These are phyloP conservation scores for Phytophthora syringae DNA, from an alignment of 352 stramenopile genomes.

Conservation along the genomic window DNA sequence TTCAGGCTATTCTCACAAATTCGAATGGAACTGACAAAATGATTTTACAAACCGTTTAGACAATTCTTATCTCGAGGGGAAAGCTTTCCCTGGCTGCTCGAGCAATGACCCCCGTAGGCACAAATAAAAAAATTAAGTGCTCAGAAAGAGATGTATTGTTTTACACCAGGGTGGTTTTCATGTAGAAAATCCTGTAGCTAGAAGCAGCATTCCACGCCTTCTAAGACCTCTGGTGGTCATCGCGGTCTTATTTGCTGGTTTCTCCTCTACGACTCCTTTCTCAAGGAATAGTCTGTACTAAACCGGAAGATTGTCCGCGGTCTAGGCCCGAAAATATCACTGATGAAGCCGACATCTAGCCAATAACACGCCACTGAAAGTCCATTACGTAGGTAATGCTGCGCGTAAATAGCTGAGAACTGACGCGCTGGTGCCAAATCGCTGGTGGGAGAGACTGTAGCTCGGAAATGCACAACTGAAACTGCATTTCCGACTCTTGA, in stretches of 20 bases:
- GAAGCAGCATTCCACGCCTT: not conserved
- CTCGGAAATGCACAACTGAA: too few relatives aligned
- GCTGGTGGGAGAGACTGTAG: too few relatives aligned
- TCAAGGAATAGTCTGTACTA: not conserved
- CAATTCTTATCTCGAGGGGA: not conserved
- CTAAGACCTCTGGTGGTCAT: not conserved
- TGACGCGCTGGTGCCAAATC: too few relatives aligned
- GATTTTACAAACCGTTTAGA: not conserved
- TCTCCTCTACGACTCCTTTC: not conserved
- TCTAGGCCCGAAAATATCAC: too few relatives aligned
- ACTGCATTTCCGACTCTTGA: too few relatives aligned
- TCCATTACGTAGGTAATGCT: too few relatives aligned
- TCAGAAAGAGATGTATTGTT: not conserved
- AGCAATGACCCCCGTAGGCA: not conserved
- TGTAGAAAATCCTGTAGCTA: too few relatives aligned
- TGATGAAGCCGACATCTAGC: too few relatives aligned
- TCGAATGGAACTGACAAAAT: too few relatives aligned
- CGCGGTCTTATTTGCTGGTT: not conserved
- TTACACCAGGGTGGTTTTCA: not conserved
- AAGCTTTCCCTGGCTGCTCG: not conserved
- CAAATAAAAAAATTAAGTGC: not conserved
- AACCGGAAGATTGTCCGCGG: not conserved
- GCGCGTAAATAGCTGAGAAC: too few relatives aligned
- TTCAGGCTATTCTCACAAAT: not conserved
- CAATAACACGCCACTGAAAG: not conserved